These are phyloP conservation scores for Daldinia loculata DNA, from an alignment of 495 filamentous ascomycete species.

Conservation along the genomic window DNA sequence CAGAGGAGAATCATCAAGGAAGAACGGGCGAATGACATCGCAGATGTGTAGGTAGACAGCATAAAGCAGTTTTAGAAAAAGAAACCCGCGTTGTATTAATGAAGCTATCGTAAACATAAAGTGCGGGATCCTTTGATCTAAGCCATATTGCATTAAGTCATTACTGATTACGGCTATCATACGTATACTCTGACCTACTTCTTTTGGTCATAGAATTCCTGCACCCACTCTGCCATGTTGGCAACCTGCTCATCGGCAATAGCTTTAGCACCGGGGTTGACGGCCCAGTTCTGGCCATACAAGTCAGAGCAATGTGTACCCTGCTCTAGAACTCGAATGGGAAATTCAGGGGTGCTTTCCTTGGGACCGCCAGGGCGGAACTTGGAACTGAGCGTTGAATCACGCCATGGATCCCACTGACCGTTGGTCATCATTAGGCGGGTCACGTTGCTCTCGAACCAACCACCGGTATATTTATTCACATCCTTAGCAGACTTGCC, in stretches of 20 bases:
- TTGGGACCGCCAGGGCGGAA: slow-evolving; percentile 55
- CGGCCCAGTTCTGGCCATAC: slow-evolving; percentile 59
- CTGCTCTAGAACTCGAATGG: slow-evolving; percentile 47
- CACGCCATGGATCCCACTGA: slow-evolving; percentile 55
- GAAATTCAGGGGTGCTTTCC: slow-evolving; percentile 45
- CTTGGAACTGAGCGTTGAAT: slow-evolving; percentile 49
- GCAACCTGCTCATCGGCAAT: slow-evolving; percentile 47
- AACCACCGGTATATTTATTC: slow-evolving; percentile 69
- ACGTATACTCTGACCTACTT: slow-evolving; percentile 20
- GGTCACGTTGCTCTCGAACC: slow-evolving; percentile 63
- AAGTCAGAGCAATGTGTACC: slow-evolving; percentile 57
- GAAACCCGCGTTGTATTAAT: neutral
- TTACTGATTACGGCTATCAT: slow-evolving; percentile 16
- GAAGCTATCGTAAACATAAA: neutral
- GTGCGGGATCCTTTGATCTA: neutral
- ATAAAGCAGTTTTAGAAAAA: neutral
- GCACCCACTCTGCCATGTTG: slow-evolving; percentile 53
- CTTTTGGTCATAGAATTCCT: slow-evolving; percentile 53
- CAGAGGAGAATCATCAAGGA: slow-evolving; percentile 39
- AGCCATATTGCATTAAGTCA: neutral
- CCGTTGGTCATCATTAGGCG: slow-evolving; percentile 71
- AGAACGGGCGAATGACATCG: slow-evolving; percentile 1
- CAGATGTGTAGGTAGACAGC: slow-evolving; percentile 3
- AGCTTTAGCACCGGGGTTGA: slow-evolving; percentile 48
- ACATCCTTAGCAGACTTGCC: slow-evolving; percentile 62